Base-by-base conservation (phyloP, 23 red algal species). In the Gracilaria vermiculophylla region DNA sequence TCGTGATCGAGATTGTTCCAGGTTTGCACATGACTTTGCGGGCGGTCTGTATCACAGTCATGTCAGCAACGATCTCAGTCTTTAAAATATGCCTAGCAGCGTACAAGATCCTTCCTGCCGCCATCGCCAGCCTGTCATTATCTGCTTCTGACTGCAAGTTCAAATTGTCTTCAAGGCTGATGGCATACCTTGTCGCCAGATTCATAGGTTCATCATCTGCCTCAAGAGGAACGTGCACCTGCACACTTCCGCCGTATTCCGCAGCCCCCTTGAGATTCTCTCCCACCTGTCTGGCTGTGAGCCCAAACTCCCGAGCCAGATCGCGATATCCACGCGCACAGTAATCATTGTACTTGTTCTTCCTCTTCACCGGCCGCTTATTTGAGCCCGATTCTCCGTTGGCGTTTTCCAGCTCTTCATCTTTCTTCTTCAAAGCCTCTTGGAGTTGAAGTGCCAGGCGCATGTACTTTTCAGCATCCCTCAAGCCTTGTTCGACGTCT, bases 241-340 rank as follows among this genome's bases (percentile, higher is more conserved):
- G 86, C n/a, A 69, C 57, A 56, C 45, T 43, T 86, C 37, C 58
- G 16, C 53, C 70, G 48, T 79, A 78, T 28, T 80, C 55, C 28
- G 41, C 42, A 56, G 75, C 70, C 3, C 86, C 74, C 28, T 81
- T 61, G 3, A 96, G 32, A 81, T 96, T 96, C 61, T 96, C 94
- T 14, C 86, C 87, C 54, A 92, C 79, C 51, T 96, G 85, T 42
- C 77, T 34, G 36, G 85, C 70, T 45, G 53, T 88, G 4, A 96
- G 45, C 10, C 81, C 94, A 37, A 91, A 92, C 42, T 96, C 73
- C 31, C 73, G 29, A 1, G 84, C 49, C 43, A 96, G 33, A 51
- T 69, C 56, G 27, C 81, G 76, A 71, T 86, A 92, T 20, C 94
- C 94, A 45, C 72, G 58, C 29, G 66, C 91, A 34, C 62, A 82